Evolutionary conservation across 495 filamentous ascomycete genomes (phyloP).

Genomic region (Xylaria bambusicola): DNA sequence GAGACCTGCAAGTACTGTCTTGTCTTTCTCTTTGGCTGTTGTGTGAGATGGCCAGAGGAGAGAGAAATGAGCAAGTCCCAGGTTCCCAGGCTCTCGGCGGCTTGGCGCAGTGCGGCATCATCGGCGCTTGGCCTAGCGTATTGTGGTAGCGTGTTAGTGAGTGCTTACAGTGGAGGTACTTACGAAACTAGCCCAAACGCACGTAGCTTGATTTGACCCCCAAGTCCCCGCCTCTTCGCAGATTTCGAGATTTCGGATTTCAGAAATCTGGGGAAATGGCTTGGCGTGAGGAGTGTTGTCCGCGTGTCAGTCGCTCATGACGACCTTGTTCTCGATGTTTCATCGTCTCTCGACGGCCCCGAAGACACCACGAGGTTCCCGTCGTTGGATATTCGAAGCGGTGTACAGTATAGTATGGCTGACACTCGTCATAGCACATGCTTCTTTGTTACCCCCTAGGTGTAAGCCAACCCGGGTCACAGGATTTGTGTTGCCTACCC

Average conservation of each 20-base stretch:
- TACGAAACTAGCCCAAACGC: slow-evolving; percentile 8
- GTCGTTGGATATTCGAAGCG: background rate
- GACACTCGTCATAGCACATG: slow-evolving; percentile 7
- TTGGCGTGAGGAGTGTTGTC: background rate
- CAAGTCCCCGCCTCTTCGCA: background rate
- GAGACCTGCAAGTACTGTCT: background rate
- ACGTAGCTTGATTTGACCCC: slow-evolving; percentile 10
- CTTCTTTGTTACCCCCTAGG: background rate
- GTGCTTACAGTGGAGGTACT: too few relatives aligned
- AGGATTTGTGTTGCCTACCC: slow-evolving; percentile 10
- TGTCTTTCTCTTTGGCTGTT: too few relatives aligned
- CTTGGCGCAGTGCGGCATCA: slow-evolving; percentile 17
- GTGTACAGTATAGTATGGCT: too few relatives aligned
- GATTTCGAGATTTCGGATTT: background rate
- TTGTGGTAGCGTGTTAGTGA: too few relatives aligned
- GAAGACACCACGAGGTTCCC: slow-evolving; percentile 1
- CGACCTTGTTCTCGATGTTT: background rate
- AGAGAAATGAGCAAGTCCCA: background rate
- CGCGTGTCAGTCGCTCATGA: slow-evolving; percentile 9
- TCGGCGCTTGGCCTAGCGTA: slow-evolving; percentile 13
- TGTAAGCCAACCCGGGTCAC: background rate
- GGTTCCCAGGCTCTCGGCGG: slow-evolving; percentile 16
- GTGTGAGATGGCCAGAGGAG: background rate
- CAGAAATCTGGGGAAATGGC: slow-evolving; percentile 8
- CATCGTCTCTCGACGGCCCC: background rate